Base-by-base conservation (phyloP, 2,329 filamentous ascomycete species). In the Alternaria consortialis region DNA sequence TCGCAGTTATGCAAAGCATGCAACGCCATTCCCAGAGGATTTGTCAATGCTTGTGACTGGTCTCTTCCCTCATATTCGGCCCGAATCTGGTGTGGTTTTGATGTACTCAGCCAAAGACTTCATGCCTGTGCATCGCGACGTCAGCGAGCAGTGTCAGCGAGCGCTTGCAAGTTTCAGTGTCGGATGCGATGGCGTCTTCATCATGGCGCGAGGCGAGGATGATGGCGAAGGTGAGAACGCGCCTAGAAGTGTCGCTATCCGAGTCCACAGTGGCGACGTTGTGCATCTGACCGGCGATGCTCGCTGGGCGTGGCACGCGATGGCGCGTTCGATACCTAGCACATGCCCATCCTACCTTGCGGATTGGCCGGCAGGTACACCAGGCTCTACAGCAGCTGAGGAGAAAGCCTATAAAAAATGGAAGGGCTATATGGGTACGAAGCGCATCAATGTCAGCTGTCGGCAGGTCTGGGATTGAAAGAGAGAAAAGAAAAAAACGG, bases 221-320 rank as follows among this genome's bases (percentile, higher is more conserved):
- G 67, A 71, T 20, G 76, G 75, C 6, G 59, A 72, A 59, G 74
- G 73, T 50, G 67, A 74, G 2, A 61, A 72, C 43, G 62, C 70
- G 7, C 74, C 75, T 4, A 69, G 68, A 43, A 77, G 74, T 20
- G 74, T 76, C 7, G 75, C 70, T 11, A 76, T 78, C 20, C 63
- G 72, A 40, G 83, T 98, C 37, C 86, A 90, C 32, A 97, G 93
- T 2, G 94, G 95, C 0, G 94, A 98, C 80, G 92, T 89, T 5
- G 88, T 98, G 0, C 93, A 96, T 75, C 97, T 99, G 91, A 90
- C 88, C 51, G 86, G 90, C 29, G 85, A 90, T 61, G 90, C 92
- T 7, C 85, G 95, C 47, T 97, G 92, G 81, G 94, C 94, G 3
- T 98, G 94, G 94, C 95, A 98, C 80, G 94, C 92, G 11, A 94